Conservation (phyloP, 2,329 filamentous ascomycete species). For the Sporothrix luriei region DNA sequence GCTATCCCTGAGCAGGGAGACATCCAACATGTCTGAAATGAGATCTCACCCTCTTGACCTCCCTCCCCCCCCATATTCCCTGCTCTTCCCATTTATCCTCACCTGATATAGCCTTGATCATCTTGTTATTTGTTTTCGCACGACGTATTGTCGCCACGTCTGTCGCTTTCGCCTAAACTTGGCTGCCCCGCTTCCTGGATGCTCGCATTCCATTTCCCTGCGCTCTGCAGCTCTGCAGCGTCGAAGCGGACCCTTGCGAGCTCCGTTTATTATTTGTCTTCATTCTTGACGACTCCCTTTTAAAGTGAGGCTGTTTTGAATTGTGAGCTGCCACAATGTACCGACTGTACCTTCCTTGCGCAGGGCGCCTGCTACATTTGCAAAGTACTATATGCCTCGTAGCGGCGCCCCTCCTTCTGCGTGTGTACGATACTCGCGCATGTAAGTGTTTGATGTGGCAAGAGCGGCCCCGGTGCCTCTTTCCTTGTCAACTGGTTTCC, state of each 20-base stretch:
- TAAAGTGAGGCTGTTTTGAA: neutral
- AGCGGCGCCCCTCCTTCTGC: neutral
- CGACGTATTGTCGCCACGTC: neutral
- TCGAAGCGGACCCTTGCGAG: neutral
- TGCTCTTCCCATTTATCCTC: neutral
- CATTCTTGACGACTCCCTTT: slow-evolving; percentile 30
- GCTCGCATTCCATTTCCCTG: slow-evolving; percentile 29
- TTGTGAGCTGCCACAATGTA: slow-evolving; percentile 1
- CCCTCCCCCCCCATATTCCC: neutral
- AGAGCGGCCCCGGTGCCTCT: slow-evolving; percentile 30
- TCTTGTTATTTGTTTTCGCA: slow-evolving; percentile 6
- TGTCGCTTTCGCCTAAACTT: slow-evolving; percentile 17
- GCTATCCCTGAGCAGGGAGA: slow-evolving; percentile 30
- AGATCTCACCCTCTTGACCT: neutral
- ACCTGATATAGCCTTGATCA: neutral
- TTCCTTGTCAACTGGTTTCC: slow-evolving; percentile 28
- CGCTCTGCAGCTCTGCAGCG: slow-evolving; percentile 5
- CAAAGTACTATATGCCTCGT: slow-evolving; percentile 1
- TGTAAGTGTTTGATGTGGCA: slow-evolving; percentile 23
- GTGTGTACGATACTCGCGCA: neutral
- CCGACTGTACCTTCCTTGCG: slow-evolving; percentile 24
- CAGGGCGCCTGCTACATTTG: slow-evolving; percentile 20
- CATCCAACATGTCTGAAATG: neutral
- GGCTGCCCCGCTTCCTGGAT: slow-evolving; percentile 16
- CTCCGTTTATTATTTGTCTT: slow-evolving; percentile 26